phyloP scores from a whole-genome alignment of 148 eudicot species.

The Drosera capensis region DNA sequence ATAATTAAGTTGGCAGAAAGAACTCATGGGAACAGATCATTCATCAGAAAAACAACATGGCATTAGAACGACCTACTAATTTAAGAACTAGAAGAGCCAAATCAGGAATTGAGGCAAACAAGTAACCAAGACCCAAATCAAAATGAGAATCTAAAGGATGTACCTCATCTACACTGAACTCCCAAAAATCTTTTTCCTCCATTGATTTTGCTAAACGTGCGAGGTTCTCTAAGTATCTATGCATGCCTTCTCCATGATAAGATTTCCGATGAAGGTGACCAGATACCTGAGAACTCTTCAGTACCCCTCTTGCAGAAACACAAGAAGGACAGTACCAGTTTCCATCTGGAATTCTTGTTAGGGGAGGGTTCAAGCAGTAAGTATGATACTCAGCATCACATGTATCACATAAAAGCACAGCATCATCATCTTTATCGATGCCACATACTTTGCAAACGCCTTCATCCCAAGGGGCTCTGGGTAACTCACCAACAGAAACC shows the following conservation, averaged over 20 bases:
- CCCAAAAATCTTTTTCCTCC: constrained; percentile 58
- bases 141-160: not conserved
- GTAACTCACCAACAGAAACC: constrained; percentile 30
- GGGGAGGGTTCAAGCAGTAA: constrained; percentile 63
- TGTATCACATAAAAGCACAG: constrained; percentile 55
- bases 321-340: constrained; percentile 78
- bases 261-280: constrained; percentile 16
- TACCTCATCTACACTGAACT: constrained; percentile 50
- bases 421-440: constrained; percentile 53
- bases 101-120: constrained; percentile 2
- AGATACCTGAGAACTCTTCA: constrained; percentile 11
- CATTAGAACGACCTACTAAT: no score
- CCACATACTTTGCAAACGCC: constrained; percentile 72
- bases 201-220: constrained; percentile 23
- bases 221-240: constrained; percentile 28
- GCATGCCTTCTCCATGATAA: constrained; percentile 29
- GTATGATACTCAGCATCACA: constrained; percentile 74
- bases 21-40: not conserved
- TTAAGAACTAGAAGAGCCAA: no score
- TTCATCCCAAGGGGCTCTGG: constrained; percentile 72
- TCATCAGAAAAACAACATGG: not conserved
- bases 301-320: constrained; percentile 17
- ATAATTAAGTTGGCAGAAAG: no score
- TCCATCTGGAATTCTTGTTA: constrained; percentile 56
- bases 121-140: not conserved